These are phyloP conservation scores for Taphrina pruni DNA, from an alignment of 1,139 yeast genomes.

Conservation along the genomic window DNA sequence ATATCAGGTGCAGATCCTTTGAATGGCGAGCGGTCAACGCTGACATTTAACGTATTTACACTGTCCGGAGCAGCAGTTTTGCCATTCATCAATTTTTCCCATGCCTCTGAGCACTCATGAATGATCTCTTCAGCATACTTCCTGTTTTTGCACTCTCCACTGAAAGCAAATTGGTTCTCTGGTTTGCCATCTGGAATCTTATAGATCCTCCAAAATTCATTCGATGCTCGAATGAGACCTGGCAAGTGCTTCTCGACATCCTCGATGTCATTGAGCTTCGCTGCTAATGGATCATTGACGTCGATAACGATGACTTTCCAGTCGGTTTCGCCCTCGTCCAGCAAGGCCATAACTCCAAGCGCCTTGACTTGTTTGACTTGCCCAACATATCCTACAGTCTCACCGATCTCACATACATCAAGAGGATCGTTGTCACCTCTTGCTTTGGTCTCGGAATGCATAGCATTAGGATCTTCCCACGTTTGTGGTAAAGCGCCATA, in stretches of 20 bases:
- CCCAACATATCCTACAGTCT: conserved; percentile 68
- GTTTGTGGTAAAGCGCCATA: conserved; percentile 97
- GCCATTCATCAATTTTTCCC: conserved; percentile 72
- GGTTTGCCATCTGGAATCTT: conserved; percentile 95
- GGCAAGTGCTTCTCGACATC: conserved; percentile 87
- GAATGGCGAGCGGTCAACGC: conserved; percentile 45
- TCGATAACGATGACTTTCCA: conserved; percentile 94
- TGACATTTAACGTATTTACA: conserved; percentile 60
- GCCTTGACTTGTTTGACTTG: conserved; percentile 84
- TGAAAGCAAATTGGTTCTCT: conserved; percentile 81
- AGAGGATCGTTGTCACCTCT: conserved; percentile 95
- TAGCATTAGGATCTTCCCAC: conserved; percentile 76
- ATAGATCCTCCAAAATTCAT: conserved; percentile 95
- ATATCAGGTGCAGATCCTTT: conserved; percentile 57
- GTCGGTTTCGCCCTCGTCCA: conserved; percentile 97
- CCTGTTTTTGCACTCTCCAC: conserved; percentile 76
- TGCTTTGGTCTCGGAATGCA: conserved; percentile 59
- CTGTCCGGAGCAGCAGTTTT: conserved; percentile 53
- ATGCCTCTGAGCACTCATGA: conserved; percentile 76
- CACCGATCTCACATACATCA: conserved; percentile 94
- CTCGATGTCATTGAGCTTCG: conserved; percentile 72
- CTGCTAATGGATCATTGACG: conserved; percentile 77
- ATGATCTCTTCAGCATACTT: conserved; percentile 73
- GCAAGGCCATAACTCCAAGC: conserved; percentile 88
- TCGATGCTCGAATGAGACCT: conserved; percentile 80